Evolutionary conservation across 2,329 filamentous ascomycete species (phyloP), one percentile per base, ranked within the genome.

Genomic region (Sporothrix brunneoviolacea): DNA sequence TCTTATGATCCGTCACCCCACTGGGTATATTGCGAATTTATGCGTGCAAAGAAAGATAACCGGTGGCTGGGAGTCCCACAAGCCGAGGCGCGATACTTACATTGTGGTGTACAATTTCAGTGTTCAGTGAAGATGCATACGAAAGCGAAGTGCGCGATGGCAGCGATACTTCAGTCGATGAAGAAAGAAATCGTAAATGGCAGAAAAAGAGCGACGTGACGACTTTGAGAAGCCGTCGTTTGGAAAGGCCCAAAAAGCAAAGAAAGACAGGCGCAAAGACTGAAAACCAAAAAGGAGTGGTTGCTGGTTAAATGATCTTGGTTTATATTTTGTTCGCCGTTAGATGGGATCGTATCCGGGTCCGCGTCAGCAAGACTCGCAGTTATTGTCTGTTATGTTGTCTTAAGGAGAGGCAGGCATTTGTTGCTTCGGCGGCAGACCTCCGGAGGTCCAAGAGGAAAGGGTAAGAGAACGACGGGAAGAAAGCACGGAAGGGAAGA

Each of bases 201-300:
- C 12, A 32, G 16, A 38, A 40, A 51, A 51, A 45, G 53, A 53
- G 47, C 38, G 53, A 45, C 50, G 39, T 30, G 49, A 44, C 52
- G 51, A n/a, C 36, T 38, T 4, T 21, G 47, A 27, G 8, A 16
- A 45, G 36, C 27, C 42, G 49, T 41, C 49, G 49, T 46, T 40
- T 38, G 38, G 16, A 35, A 46, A 32, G n/a, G 33, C n/a, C 22
- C 16, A 36, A 18, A 33, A 43, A 37, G 72, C 38, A 70, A 63
- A n/a, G 7, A 15, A 19, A 24, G 22, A 50, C 41, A 42, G 46
- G 21, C 38, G 46, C 38, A 35, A 48, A 33, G 45, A 28, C 45
- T 48, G 36, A 43, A 54, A 52, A 52, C 47, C 38, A 43, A 46
- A 38, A 49, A 40, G 33, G 19, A 27, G 16, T 38, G 48, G 40